Evolutionary conservation across 345 rosid genomes (phyloP).

Genomic region (Cardamine resedifolia): DNA sequence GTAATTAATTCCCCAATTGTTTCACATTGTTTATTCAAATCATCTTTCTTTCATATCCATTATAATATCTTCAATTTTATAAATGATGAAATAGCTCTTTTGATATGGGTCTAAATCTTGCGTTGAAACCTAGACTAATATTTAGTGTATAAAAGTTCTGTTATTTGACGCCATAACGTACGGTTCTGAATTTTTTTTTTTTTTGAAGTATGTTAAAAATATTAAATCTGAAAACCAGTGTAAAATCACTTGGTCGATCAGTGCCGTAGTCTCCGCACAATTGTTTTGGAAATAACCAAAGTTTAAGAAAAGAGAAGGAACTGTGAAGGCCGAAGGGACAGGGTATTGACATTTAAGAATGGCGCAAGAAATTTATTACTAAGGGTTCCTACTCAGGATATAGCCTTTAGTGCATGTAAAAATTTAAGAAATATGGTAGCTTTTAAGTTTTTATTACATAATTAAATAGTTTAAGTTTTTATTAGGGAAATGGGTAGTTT

Average conservation of each 20-base stretch:
- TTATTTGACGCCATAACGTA: neutral
- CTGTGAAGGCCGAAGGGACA: too few species aligned
- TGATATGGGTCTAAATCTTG: too few species aligned
- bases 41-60: neutral
- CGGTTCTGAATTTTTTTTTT: neutral
- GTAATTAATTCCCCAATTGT: neutral
- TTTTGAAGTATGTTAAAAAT: neutral
- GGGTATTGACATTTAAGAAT: neutral
- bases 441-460: too few species aligned
- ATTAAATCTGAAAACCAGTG: neutral
- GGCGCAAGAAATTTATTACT: neutral
- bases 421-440: too few species aligned
- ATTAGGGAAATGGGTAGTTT: too few species aligned
- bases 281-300: neutral
- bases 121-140: neutral
- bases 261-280: neutral
- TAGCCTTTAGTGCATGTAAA: too few species aligned
- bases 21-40: neutral
- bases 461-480: too few species aligned
- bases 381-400: too few species aligned
- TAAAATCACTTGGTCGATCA: neutral
- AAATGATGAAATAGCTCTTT: neutral
- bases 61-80: neutral
- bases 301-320: neutral
- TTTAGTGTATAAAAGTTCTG: neutral